Percentiles rank a stretch among this genome's conserved stretches.
These are phyloP conservation scores for Suillus subalutaceus DNA, from an alignment of 768 basidiomycete genomes.

Conservation along the genomic window DNA sequence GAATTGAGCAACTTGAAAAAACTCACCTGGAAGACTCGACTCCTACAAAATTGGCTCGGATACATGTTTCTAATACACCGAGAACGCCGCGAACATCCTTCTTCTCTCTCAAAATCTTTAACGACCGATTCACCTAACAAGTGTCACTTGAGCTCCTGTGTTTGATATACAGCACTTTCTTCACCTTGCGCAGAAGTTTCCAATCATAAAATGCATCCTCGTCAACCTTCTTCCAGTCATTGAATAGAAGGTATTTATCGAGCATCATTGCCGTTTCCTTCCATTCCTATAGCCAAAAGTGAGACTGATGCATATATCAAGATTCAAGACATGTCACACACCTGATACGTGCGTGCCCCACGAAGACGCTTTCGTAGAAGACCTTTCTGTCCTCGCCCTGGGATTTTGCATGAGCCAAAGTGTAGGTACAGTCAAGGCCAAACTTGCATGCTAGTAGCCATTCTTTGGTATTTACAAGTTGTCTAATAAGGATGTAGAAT, in stretches of 20 bases:
- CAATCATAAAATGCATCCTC: conserved; percentile 94
- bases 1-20: background rate
- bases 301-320: background rate
- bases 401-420: conserved; percentile 4
- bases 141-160: background rate
- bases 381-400: conserved; percentile 88
- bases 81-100: conserved; percentile 85
- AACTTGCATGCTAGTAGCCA: conserved; percentile 84
- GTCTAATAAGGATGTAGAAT: conserved; percentile 84
- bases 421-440: background rate
- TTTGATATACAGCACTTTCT: background rate
- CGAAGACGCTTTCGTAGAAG: conserved; percentile 74
- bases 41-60: conserved; percentile 91
- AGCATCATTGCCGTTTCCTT: conserved; percentile 75
- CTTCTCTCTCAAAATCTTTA: conserved; percentile 69
- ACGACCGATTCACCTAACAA: conserved; percentile 71
- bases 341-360: conserved; percentile 73
- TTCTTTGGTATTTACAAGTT: conserved; percentile 94
- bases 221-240: conserved; percentile 88
- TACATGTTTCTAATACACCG: conserved; percentile 88
- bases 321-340: conserved; percentile 27
- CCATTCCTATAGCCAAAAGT: conserved; percentile 67
- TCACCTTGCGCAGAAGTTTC: conserved; percentile 78
- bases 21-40: conserved; percentile 79
- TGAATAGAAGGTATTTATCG: conserved; percentile 82